Evolutionary conservation across 768 basidiomycete species (phyloP).

Genomic region (Pisolithus orientalis): DNA sequence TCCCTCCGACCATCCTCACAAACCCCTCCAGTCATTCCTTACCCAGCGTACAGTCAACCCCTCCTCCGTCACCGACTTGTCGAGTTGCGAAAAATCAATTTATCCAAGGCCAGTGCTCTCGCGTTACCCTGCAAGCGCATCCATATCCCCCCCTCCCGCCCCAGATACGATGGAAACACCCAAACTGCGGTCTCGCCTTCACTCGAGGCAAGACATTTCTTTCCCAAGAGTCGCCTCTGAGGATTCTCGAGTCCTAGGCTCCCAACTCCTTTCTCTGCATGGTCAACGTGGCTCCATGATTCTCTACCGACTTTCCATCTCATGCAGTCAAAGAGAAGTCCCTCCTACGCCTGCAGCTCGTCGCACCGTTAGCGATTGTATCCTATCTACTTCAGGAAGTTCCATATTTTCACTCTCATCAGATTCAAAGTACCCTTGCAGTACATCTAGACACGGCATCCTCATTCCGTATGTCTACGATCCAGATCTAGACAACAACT

Average conservation of each 20-base stretch:
- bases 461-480: slow-evolving; percentile 70
- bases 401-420: slow-evolving; percentile 42
- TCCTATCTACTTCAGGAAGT: slow-evolving; percentile 48
- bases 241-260: slow-evolving; percentile 36
- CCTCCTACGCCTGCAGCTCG: background rate
- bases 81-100: slow-evolving; percentile 16
- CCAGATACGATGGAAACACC: slow-evolving; percentile 6
- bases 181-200: slow-evolving; percentile 30
- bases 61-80: slow-evolving; percentile 23
- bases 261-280: slow-evolving; percentile 12
- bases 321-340: slow-evolving; percentile 24
- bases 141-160: slow-evolving; percentile 35
- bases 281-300: slow-evolving; percentile 54
- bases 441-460: slow-evolving; percentile 22
- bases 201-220: slow-evolving; percentile 34
- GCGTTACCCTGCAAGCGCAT: slow-evolving; percentile 25
- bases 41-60: slow-evolving; percentile 15
- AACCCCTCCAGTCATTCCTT: background rate
- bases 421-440: slow-evolving; percentile 62
- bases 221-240: slow-evolving; percentile 41
- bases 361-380: slow-evolving; percentile 33
- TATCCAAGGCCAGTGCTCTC: slow-evolving; percentile 14
- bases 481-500: slow-evolving; percentile 46
- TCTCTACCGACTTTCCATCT: slow-evolving; percentile 50
- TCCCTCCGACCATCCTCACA: background rate